Evolutionary conservation across 306 rosid genomes (phyloP).

Genomic region (Hylodesmum podocarpum): DNA sequence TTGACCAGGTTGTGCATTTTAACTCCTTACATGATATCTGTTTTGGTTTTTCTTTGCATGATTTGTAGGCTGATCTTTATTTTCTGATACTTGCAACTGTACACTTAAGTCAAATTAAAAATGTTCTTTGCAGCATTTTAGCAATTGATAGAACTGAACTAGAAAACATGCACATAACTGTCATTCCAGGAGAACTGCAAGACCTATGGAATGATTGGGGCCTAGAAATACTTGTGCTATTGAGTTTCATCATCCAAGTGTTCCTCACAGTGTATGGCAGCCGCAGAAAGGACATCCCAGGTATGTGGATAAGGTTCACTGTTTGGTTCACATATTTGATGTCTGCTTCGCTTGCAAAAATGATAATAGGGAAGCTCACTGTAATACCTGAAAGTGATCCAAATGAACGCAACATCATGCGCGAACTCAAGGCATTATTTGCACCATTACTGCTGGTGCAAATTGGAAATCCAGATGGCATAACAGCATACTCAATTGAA

Average conservation of each 20-base stretch:
- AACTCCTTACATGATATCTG: not conserved
- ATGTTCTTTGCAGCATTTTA: slow-evolving; percentile 30
- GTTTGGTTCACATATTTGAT: slow-evolving; percentile 64
- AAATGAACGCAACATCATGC: slow-evolving; percentile 37
- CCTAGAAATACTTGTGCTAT: slow-evolving; percentile 44
- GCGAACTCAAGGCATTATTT: slow-evolving; percentile 48
- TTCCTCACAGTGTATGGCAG: slow-evolving; percentile 56
- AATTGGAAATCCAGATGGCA: slow-evolving; percentile 64
- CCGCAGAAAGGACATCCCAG: slow-evolving; percentile 57
- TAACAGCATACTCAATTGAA: slow-evolving; percentile 72
- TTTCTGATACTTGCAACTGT: not conserved
- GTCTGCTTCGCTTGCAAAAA: slow-evolving; percentile 46
- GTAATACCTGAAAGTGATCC: slow-evolving; percentile 45
- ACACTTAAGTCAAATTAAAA: not conserved
- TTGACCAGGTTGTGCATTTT: slow-evolving; percentile 25
- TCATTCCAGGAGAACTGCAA: slow-evolving; percentile 42
- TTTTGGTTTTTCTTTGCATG: not conserved
- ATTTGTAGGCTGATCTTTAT: not conserved
- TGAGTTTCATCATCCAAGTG: slow-evolving; percentile 50
- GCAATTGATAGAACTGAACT: not conserved
- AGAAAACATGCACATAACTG: slow-evolving; percentile 34
- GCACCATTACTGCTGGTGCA: slow-evolving; percentile 67
- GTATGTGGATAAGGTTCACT: slow-evolving; percentile 44
- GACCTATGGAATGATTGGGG: slow-evolving; percentile 57
- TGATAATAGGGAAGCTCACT: slow-evolving; percentile 61